Evolutionary conservation across 129 eudicot genomes (phyloP).

Genomic region (Scalesia atractyloides): DNA sequence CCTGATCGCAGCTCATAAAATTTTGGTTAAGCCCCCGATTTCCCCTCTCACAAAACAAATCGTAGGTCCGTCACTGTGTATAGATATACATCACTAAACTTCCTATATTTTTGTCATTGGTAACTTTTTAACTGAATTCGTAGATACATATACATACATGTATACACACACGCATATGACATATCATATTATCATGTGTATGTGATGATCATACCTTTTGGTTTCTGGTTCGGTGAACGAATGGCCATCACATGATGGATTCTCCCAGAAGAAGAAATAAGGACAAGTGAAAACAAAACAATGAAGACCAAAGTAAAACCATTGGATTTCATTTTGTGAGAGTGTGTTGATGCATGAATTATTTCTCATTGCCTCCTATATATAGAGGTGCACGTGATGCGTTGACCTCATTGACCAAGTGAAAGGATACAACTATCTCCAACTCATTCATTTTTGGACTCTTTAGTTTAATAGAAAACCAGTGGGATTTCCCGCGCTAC

Average conservation of each 20-base stretch:
- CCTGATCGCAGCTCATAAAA: too few species aligned
- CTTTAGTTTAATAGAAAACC: not conserved
- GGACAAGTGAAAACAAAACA: conserved; percentile 1
- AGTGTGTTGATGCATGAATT: not conserved
- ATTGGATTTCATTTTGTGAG: not conserved
- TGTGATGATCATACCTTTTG: conserved; percentile 11
- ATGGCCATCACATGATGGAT: not conserved
- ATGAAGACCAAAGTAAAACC: conserved; percentile 2
- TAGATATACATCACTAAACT: too few species aligned
- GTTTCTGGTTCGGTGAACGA: not conserved
- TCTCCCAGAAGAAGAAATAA: conserved; percentile 18
- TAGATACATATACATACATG: too few species aligned
- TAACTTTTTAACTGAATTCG: too few species aligned
- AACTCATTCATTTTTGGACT: not conserved
- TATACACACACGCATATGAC: too few species aligned
- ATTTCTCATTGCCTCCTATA: not conserved
- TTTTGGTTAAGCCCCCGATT: too few species aligned
- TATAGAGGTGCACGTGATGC: conserved; percentile 1
- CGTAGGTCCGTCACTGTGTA: too few species aligned
- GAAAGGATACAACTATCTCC: not conserved
- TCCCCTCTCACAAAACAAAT: too few species aligned
- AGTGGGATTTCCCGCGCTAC: too few species aligned
- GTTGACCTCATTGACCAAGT: not conserved
- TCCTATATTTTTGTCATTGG: too few species aligned
- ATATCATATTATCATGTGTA: not conserved